These are phyloP conservation scores for Inonotus obliquus DNA, from an alignment of 1,284 basidiomycete genomes.

Conservation along the genomic window DNA sequence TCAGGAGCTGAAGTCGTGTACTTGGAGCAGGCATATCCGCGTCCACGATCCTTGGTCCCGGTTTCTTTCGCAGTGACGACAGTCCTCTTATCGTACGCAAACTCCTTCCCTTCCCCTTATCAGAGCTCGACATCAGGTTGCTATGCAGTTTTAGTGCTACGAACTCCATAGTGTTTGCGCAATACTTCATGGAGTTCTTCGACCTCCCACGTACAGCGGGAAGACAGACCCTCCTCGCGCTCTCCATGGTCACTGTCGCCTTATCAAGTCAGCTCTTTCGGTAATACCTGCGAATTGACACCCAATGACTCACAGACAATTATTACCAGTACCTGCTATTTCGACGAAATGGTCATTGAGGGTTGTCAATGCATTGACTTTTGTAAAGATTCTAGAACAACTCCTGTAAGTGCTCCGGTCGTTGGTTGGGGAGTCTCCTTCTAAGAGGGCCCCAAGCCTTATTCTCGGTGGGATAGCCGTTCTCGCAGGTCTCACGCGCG, in stretches of 20 bases:
- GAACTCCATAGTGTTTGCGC: constrained; percentile 28
- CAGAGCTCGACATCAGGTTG: neutral
- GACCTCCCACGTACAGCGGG: constrained; percentile 22
- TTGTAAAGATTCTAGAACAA: constrained; percentile 28
- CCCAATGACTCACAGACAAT: neutral
- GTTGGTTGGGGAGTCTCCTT: neutral
- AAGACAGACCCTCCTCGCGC: constrained; percentile 24
- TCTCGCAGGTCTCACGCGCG: constrained; percentile 40
- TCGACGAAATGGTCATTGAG: constrained; percentile 31
- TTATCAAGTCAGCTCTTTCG: constrained; percentile 20
- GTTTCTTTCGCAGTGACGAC: constrained; percentile 41
- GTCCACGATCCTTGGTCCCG: constrained; percentile 31
- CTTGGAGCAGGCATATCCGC: constrained; percentile 43
- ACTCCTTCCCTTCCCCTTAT: neutral
- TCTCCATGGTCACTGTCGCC: constrained; percentile 25
- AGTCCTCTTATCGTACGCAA: constrained; percentile 34
- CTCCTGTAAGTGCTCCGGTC: constrained; percentile 22
- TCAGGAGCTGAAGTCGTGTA: constrained; percentile 46
- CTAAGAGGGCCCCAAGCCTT: constrained; percentile 26
- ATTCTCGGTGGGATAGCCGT: constrained; percentile 44
- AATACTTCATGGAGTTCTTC: constrained; percentile 26
- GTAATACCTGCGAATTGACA: neutral
- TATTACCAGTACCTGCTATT: constrained; percentile 27
- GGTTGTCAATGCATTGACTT: constrained; percentile 26
- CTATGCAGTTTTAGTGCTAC: constrained; percentile 23